A percentile compares a stretch with the other conserved stretches of the same genome.
Evolutionary conservation across 179 eudicot genomes (phyloP).

Genomic region (Spinacia oleracea): DNA sequence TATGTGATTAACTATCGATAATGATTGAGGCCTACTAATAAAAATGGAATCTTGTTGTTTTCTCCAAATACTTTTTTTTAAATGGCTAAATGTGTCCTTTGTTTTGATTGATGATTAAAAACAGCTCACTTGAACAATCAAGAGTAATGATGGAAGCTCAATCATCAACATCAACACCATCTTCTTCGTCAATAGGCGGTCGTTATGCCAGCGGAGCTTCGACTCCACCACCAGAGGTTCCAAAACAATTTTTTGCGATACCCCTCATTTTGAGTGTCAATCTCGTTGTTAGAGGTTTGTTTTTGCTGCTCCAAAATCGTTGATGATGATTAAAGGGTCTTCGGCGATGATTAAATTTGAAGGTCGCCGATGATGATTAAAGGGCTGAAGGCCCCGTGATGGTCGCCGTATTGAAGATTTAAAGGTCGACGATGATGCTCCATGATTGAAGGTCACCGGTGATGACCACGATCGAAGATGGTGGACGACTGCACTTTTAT

Average conservation of each 20-base stretch:
- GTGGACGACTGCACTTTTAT: too few relatives aligned
- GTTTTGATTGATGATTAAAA: constrained; percentile 5
- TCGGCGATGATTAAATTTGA: too few relatives aligned
- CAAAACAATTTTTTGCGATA: constrained; percentile 62
- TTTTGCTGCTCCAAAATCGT: too few relatives aligned
- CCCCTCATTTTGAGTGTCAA: constrained; percentile 76
- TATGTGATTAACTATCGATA: neutral
- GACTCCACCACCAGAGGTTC: constrained; percentile 48
- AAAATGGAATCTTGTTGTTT: constrained; percentile 22
- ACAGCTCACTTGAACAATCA: constrained; percentile 63
- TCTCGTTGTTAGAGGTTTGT: constrained; percentile 75
- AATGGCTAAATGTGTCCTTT: constrained; percentile 9
- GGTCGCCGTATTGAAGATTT: too few relatives aligned
- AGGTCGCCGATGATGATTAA: too few relatives aligned
- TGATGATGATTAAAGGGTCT: too few relatives aligned
- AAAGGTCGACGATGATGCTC: too few relatives aligned
- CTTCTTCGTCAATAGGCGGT: constrained; percentile 30
- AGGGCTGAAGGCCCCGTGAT: too few relatives aligned
- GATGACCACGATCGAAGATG: too few relatives aligned
- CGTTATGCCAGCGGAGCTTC: constrained; percentile 30
- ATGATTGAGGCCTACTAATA: constrained; percentile 13
- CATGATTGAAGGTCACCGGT: too few relatives aligned
- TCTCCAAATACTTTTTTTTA: neutral
- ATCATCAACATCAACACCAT: constrained; percentile 33
- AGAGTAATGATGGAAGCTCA: constrained; percentile 32